These are phyloP conservation scores for Debaryomyces castellii DNA, from an alignment of 805 yeast genomes.

Conservation along the genomic window DNA sequence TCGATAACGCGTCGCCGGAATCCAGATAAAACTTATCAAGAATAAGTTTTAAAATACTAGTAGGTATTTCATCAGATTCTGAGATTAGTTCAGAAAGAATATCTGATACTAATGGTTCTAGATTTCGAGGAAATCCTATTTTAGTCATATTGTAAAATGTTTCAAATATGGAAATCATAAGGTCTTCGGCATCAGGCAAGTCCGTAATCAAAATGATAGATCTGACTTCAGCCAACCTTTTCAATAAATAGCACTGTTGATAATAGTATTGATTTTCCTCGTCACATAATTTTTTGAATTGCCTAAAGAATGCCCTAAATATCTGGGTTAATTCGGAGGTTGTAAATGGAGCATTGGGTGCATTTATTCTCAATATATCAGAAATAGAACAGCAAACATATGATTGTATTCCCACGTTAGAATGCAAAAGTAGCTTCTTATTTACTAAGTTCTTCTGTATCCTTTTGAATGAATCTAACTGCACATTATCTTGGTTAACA, in stretches of 20 bases:
- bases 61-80: conserved; percentile 67
- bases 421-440: conserved; percentile 57
- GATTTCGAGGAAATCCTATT: conserved; percentile 45
- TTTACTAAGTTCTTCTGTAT: conserved; percentile 55
- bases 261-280: conserved; percentile 58
- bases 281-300: conserved; percentile 56
- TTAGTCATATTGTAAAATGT: conserved; percentile 56
- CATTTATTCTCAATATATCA: conserved; percentile 73
- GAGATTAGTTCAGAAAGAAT: conserved; percentile 73
- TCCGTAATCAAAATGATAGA: conserved; percentile 75
- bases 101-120: conserved; percentile 65
- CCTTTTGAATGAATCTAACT: conserved; percentile 38
- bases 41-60: conserved; percentile 57
- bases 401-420: conserved; percentile 69
- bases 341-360: conserved; percentile 89
- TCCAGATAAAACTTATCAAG: conserved; percentile 57
- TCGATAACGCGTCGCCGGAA: conserved; percentile 13
- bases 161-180: conserved; percentile 58
- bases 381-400: conserved; percentile 70
- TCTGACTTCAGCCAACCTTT: conserved; percentile 71
- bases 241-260: conserved; percentile 64
- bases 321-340: conserved; percentile 60
- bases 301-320: conserved; percentile 64
- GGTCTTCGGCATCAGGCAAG: conserved; percentile 56
- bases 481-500: conserved; percentile 59